Evolutionary conservation across 257 asterid genomes (phyloP).

Genomic region (Lycium barbarum): DNA sequence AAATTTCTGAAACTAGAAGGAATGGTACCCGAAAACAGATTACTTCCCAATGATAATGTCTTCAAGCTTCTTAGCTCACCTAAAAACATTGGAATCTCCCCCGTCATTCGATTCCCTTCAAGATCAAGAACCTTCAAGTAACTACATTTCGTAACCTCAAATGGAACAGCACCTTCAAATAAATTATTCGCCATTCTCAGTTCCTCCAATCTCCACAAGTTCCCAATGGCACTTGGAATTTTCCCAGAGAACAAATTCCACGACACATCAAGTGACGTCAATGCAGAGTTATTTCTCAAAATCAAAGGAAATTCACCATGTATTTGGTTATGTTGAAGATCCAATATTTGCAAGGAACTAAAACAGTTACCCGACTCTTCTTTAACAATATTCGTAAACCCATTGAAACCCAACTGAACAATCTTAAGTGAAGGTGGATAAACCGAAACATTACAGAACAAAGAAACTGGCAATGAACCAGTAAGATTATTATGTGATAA

Average conservation of each 20-base stretch:
- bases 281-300: conserved; percentile 45
- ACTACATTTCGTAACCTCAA: conserved; percentile 48
- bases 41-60: conserved; percentile 57
- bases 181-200: conserved; percentile 61
- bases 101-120: conserved; percentile 57
- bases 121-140: conserved; percentile 61
- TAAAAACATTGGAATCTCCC: conserved; percentile 54
- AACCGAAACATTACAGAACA: conserved; percentile 62
- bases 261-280: conserved; percentile 61
- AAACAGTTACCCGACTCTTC: conserved; percentile 46
- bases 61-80: conserved; percentile 46
- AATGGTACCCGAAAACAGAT: conserved; percentile 55
- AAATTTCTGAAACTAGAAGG: conserved; percentile 53
- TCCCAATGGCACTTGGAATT: conserved; percentile 57
- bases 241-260: conserved; percentile 58
- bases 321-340: conserved; percentile 53
- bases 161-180: conserved; percentile 58
- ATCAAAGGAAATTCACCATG: conserved; percentile 51
- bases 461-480: conserved; percentile 59
- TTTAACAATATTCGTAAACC: conserved; percentile 50
- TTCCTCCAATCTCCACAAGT: conserved; percentile 56
- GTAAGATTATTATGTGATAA: conserved; percentile 59
- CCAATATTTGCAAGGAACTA: conserved; percentile 53
- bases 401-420: conserved; percentile 68
- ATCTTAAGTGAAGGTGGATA: conserved; percentile 57